phyloP scores from a whole-genome alignment of 176 grass and related monocot species.

The Juncus inflexus region DNA sequence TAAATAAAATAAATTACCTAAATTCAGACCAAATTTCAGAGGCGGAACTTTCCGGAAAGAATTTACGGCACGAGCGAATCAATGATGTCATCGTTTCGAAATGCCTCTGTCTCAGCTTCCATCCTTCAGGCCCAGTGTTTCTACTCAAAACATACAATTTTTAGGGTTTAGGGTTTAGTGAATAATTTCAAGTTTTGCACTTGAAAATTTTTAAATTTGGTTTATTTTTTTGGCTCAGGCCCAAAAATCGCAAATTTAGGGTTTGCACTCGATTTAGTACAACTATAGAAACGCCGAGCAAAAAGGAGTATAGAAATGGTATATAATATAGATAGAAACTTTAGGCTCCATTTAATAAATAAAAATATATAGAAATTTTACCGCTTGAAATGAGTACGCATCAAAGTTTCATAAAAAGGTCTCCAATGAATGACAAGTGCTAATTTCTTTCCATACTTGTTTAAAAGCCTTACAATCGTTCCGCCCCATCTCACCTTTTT shows the following conservation, averaged over 20 bases:
- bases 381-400: slow-evolving; percentile 92
- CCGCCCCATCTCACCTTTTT: slow-evolving; percentile 93
- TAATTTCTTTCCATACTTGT: slow-evolving; percentile 69
- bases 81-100: slow-evolving; percentile 74
- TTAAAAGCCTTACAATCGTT: slow-evolving; percentile 60
- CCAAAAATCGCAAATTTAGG: too few relatives aligned
- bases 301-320: too few relatives aligned
- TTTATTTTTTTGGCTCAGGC: too few relatives aligned
- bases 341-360: too few relatives aligned
- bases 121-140: slow-evolving; percentile 96
- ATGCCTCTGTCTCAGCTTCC: slow-evolving; percentile 78
- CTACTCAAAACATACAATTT: slow-evolving; percentile 22
- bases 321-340: too few relatives aligned
- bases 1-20: slow-evolving; percentile 43
- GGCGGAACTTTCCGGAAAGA: slow-evolving; percentile 79
- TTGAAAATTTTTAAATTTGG: too few relatives aligned
- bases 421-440: slow-evolving; percentile 73
- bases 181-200: too few relatives aligned
- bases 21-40: slow-evolving; percentile 92
- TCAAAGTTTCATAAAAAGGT: slow-evolving; percentile 84
- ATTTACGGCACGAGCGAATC: slow-evolving; percentile 63
- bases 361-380: not conserved
- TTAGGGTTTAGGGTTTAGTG: too few relatives aligned
- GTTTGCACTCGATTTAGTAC: too few relatives aligned
- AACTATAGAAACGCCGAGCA: too few relatives aligned